Base-by-base conservation (phyloP, 2,329 filamentous ascomycete species). In the Cercospora berteroae region DNA sequence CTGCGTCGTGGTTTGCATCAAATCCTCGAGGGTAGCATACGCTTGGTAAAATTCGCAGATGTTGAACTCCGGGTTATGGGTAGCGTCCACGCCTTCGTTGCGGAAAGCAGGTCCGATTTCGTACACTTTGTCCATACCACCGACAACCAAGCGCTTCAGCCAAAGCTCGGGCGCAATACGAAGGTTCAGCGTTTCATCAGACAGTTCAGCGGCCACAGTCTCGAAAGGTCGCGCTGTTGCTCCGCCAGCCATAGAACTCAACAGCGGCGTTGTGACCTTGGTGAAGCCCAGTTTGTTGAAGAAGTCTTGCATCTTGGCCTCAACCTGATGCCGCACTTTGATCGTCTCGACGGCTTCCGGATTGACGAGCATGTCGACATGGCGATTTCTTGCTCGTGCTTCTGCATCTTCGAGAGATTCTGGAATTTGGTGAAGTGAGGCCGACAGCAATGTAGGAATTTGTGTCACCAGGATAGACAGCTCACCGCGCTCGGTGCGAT, bases 11-110 rank as follows among this genome's bases (percentile, higher is more conserved):
- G 89, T 87, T 20, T 79, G 77, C 75, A 96, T 93, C 60, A 98
- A 82, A 50, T 91, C 87, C 39, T 88, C 82, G 0, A 97, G 85
- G 70, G 90, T 91, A 68, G 90, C 88, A 75, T 94, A 96, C 2
- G 94, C 90, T 69, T 91, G 89, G 80, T 99, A 99, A 81, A 97
- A 98, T 80, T 99, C 95, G 83, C 94, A 98, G 68, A 92, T 98
- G 55, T 92, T 95, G 80, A 98, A 99, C 77, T 99, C 95, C 0
- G 95, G 94, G 76, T 99, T 99, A 78, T 99, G 95, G 0, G 93
- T 97, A 31, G 86, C 87, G 78, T 97, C 94, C 39, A 97, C 79
- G 1, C 86, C 85, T 81, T 99, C 95, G 77, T 99, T 99, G 52
- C 95, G 88, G 80, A 99, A 99, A 12, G 89, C 89, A 3, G 92